A percentile compares a stretch with the other conserved stretches of the same genome.
phyloP scores from a whole-genome alignment of 179 eudicot species.

The Corrigiola litoralis region DNA sequence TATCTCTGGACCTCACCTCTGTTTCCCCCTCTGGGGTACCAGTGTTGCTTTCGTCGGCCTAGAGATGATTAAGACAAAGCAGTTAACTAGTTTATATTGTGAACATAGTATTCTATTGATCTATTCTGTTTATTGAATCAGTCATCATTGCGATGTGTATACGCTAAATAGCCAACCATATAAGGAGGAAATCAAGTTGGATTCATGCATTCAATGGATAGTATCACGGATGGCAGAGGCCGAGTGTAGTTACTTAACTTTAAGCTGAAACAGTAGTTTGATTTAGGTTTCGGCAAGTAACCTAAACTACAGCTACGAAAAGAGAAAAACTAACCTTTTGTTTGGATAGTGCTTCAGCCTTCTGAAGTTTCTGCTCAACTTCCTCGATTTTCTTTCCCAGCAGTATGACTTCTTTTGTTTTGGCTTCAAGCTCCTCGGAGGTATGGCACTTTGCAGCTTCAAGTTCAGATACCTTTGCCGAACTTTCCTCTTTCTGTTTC shows the following conservation, averaged over 20 bases:
- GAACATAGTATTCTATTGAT: neutral
- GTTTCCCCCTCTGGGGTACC: constrained; percentile 28
- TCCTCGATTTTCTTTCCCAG: constrained; percentile 62
- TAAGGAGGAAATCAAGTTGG: too few species aligned
- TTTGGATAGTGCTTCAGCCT: constrained; percentile 40
- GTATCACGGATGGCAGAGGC: too few species aligned
- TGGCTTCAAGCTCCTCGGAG: constrained; percentile 56
- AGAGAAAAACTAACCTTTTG: constrained; percentile 42
- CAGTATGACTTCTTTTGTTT: constrained; percentile 38
- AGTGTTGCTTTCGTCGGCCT: constrained; percentile 22
- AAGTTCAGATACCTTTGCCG: constrained; percentile 44
- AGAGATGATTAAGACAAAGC: neutral
- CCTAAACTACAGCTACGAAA: neutral
- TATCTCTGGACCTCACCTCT: constrained; percentile 63
- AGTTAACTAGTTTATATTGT: neutral
- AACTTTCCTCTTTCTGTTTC: constrained; percentile 55
- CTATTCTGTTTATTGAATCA: too few species aligned
- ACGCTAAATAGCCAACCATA: too few species aligned
- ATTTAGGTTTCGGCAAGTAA: neutral
- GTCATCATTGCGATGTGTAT: too few species aligned
- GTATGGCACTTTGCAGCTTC: constrained; percentile 47
- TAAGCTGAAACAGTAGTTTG: neutral
- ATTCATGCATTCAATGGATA: too few species aligned
- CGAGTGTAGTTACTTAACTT: too few species aligned
- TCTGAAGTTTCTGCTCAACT: constrained; percentile 56